Evolutionary conservation across 1,284 basidiomycete species (phyloP).

Genomic region (Naganishia sp.): DNA sequence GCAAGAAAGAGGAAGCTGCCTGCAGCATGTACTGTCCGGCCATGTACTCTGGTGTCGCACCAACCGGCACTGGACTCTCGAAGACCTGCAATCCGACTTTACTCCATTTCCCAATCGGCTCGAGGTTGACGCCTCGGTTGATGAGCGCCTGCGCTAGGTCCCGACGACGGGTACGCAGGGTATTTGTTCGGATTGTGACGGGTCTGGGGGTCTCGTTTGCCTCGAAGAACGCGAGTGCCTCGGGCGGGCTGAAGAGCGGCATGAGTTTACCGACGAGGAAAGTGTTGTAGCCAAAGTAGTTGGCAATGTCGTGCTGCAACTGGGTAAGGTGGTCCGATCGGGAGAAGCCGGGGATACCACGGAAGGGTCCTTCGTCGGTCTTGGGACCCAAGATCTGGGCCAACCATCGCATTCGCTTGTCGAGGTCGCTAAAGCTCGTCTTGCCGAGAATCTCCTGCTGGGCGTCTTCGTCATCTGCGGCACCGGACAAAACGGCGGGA

Average conservation of each 20-base stretch:
- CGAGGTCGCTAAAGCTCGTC: slow-evolving; percentile 76
- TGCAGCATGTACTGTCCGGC: slow-evolving; percentile 99
- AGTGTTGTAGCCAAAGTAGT: slow-evolving; percentile 97
- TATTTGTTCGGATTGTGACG: slow-evolving; percentile 97
- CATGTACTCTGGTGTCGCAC: slow-evolving; percentile 98
- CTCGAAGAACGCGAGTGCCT: slow-evolving; percentile 98
- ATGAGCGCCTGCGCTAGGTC: slow-evolving; percentile 94
- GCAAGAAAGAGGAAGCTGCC: slow-evolving; percentile 98
- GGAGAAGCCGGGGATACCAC: slow-evolving; percentile 59
- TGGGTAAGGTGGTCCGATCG: slow-evolving; percentile 88
- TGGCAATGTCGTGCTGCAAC: slow-evolving; percentile 81
- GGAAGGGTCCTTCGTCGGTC: slow-evolving; percentile 51
- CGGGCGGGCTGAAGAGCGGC: slow-evolving; percentile 67
- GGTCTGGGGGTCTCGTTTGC: slow-evolving; percentile 95
- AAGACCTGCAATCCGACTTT: slow-evolving; percentile 98
- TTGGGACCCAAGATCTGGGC: slow-evolving; percentile 75
- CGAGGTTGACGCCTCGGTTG: slow-evolving; percentile 93
- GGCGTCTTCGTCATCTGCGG: slow-evolving; percentile 80
- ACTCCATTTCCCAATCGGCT: slow-evolving; percentile 98
- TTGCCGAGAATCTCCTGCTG: slow-evolving; percentile 64
- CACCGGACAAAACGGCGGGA: slow-evolving; percentile 67
- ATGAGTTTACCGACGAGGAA: slow-evolving; percentile 94
- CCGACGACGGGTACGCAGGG: slow-evolving; percentile 85
- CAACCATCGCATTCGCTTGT: slow-evolving; percentile 84
- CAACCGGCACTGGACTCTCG: slow-evolving; percentile 92